Base-by-base conservation (phyloP, 768 basidiomycete species). In the Tulasnella calospora region DNA sequence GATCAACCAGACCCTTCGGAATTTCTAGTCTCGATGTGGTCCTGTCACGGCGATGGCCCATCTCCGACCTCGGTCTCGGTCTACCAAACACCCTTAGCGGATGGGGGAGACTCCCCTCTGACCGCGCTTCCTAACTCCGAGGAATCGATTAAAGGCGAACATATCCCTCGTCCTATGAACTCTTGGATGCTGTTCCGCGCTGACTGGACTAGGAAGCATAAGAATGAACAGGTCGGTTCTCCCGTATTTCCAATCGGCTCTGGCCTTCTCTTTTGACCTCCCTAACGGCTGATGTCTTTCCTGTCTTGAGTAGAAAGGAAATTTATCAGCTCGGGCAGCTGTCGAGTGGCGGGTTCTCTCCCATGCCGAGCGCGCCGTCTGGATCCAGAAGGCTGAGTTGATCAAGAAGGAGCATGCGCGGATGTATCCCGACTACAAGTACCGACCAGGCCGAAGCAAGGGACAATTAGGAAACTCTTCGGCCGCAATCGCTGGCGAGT, bases 181-280 rank as follows among this genome's bases (percentile, higher is more conserved):
- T 27, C 74, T n/a, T 76, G 46, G 47, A 76, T 76, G 27, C 74
- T 76, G n/a, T 76, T 76, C 47, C 74, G 74, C 1, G n/a, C n/a
- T 33, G 74, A 76, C 74, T 76, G 47, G 74, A 27, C 30, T 15
- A 8, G 51, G 10, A 35, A n/a, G 47, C 47, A 36, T 5, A 55
- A 33, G n/a, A 61, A 55, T 36, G n/a, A 55, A 61, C 51, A 61
- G 74, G 74, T 76, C 44, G 3, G 44, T 44, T 44, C 44, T 44
- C 44, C 17, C 3, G 44, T 44, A 15, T 15, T 17, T 15, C 44
- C 44, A 3, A 15, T 44, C 44, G 44, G 44, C 44, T 44, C 44
- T 3, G 15, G 13, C 17, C 44, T 19, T 44, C 44, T 44, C 15
- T 44, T 15, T 44, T 44, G 44, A 15, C 15, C 44, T 44, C 44